These are phyloP conservation scores for Phytophthora pistaciae DNA, from an alignment of 352 stramenopile genomes.

Conservation along the genomic window DNA sequence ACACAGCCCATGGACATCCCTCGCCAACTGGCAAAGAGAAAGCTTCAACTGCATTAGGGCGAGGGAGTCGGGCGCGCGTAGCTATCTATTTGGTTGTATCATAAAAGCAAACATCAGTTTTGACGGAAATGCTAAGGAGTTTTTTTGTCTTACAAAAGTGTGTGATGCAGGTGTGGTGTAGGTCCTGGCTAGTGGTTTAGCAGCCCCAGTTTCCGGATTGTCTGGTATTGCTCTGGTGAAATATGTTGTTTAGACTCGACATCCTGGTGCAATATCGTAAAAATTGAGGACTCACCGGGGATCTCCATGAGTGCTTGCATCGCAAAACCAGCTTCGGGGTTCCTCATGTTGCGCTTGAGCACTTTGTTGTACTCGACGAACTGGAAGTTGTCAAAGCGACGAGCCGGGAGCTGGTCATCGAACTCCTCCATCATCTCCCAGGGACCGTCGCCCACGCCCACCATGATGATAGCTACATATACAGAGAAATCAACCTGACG, in stretches of 20 bases:
- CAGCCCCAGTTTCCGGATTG: slow-evolving; percentile 55
- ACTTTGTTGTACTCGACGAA: slow-evolving; percentile 80
- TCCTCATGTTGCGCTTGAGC: slow-evolving; percentile 66
- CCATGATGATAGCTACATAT: slow-evolving; percentile 48
- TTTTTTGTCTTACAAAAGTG: background rate
- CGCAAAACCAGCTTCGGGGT: slow-evolving; percentile 74
- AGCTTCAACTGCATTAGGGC: slow-evolving; percentile 29
- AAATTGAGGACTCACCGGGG: slow-evolving; percentile 46
- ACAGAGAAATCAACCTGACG: background rate
- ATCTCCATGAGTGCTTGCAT: slow-evolving; percentile 85
- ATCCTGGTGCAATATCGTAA: slow-evolving; percentile 35
- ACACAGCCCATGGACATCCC: slow-evolving; percentile 28
- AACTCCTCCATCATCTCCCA: slow-evolving; percentile 88
- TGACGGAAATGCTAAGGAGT: slow-evolving; percentile 9
- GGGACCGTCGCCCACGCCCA: slow-evolving; percentile 80
- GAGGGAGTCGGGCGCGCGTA: slow-evolving; percentile 5
- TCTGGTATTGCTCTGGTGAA: slow-evolving; percentile 69
- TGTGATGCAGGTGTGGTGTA: background rate
- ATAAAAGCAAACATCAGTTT: slow-evolving; percentile 35
- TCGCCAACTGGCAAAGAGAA: slow-evolving; percentile 27
- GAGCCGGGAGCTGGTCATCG: slow-evolving; percentile 65
- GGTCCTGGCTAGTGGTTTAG: slow-evolving; percentile 25
- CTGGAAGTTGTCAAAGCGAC: slow-evolving; percentile 83
- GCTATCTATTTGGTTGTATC: slow-evolving; percentile 40
- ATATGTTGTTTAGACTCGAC: slow-evolving; percentile 9